Base-by-base conservation (phyloP, 768 basidiomycete genomes). In the Nidularia pulvinata region DNA sequence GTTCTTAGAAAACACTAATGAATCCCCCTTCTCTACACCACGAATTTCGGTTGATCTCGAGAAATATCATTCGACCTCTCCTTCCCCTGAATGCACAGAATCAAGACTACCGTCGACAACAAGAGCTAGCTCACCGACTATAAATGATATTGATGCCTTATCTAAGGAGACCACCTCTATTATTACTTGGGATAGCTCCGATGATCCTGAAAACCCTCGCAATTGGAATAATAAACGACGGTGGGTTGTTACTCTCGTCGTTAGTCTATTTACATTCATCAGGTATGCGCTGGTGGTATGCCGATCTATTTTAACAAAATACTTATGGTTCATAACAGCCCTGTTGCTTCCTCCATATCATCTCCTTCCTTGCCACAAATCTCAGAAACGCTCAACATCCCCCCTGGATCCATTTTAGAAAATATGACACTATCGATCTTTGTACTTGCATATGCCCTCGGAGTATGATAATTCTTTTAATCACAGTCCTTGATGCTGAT, bases 181-280 rank as follows among this genome's bases (percentile, higher is more conserved):
- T n/a, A 57, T 73, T 25, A 57, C 51, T 1, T 71, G 68, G 67
- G 58, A 67, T 54, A 63, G 67, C 19, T 59, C 66, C 6, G 35
- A 62, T 6, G 69, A 71, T 55, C 58, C 59, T 34, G 53, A 52
- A 14, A 71, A 71, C 50, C 68, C 69, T 30, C 58, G 55, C 32
- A 77, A 81, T 57, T 83, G 81, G 82, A 66, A 68, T 10, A 71
- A 68, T 49, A 66, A 58, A 50, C 65, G 61, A 48, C 79, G 77
- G 60, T 82, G 81, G 83, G 70, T 66, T 0, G 77, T 75, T 4
- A 81, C 80, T 0, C 62, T 67, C 16, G 74, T 84, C 46, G 75
- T 83, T 11, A 82, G 81, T 13, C 66, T 72, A 0, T 85, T 80
- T 56, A 79, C 82, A 1, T 84, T 84, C 65, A 83, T 83, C 19